Evolutionary conservation across 78 protist species (phyloP).

Genomic region (Monosiga brevicollis): DNA sequence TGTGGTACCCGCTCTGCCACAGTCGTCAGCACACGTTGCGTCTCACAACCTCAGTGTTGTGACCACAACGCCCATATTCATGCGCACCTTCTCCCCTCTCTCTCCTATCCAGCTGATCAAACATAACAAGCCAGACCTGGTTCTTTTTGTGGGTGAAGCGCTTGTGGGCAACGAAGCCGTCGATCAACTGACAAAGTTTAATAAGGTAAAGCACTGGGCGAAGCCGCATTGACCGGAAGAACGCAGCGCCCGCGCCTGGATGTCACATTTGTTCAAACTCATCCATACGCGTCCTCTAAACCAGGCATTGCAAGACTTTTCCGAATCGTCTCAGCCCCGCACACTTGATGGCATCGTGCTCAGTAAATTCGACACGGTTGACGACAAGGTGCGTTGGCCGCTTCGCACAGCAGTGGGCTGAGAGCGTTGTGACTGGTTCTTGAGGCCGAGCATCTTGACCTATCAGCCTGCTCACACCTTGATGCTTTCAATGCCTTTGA

Average conservation of each 20-base stretch:
- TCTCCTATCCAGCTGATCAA: conserved; percentile 47
- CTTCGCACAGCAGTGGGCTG: too few relatives aligned
- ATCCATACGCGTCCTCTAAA: too few relatives aligned
- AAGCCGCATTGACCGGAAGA: too few relatives aligned
- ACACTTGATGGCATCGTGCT: conserved; percentile 96
- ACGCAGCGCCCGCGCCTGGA: too few relatives aligned
- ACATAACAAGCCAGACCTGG: conserved; percentile 80
- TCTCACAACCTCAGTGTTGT: too few relatives aligned
- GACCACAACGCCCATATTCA: background rate
- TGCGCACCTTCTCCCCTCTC: background rate
- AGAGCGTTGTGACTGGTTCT: too few relatives aligned
- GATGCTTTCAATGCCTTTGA: background rate
- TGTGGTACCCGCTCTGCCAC: background rate
- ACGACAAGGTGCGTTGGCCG: conserved; percentile 81
- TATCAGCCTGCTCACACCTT: too few relatives aligned
- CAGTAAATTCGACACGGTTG: conserved; percentile 99
- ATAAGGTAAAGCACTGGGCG: conserved; percentile 58
- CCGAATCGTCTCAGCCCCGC: conserved; percentile 31
- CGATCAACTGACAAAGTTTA: conserved; percentile 91
- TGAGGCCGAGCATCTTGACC: too few relatives aligned
- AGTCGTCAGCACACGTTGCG: background rate
- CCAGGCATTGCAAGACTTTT: conserved; percentile 12
- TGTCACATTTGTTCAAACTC: too few relatives aligned
- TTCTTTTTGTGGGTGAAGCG: conserved; percentile 99
- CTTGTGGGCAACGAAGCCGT: conserved; percentile 98